Base-by-base conservation (phyloP, 2,329 filamentous ascomycete species). In the Geoglossum cookeanum region DNA sequence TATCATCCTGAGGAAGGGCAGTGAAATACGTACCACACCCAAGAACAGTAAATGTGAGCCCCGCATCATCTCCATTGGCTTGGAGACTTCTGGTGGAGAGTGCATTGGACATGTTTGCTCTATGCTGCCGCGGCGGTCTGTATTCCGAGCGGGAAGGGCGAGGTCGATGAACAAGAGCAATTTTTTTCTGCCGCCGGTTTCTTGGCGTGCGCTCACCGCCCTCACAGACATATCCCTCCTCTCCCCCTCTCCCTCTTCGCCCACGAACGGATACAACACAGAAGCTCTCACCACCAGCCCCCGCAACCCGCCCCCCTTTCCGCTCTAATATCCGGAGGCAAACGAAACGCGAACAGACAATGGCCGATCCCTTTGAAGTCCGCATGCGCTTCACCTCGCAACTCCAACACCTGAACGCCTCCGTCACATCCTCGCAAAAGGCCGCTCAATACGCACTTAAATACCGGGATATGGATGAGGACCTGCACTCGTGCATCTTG, bases 311-410 rank as follows among this genome's bases (percentile, higher is more conserved):
- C 22, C 22, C 22, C 22, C 22, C 22, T 22, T 22, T 22, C 22
- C 22, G 22, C 22, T 22, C 22, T 22, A 22, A 22, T 22, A 22
- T 22, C 22, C 22, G 22, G 22, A 22, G 22, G 22, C 22, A 22
- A 22, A 22, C 22, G 22, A 22, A 22, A 22, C 22, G 22, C 22
- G 22, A 22, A 22, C 17, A 49, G 3, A 53, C 35, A 53, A 84
- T 84, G 80, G 78, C 78, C 49, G 90, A 98, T 72, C 92, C 94
- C 4, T 98, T 98, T 70, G 92, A 97, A 75, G 91, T 97, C 64
- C 90, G 92, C 67, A 90, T 98, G 80, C 89, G 89, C 71, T 98
- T 98, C 75, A 96, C 88, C 56, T 79, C 79, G 56, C 86, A 92
- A 68, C 80, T 98, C 29, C 84, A 94, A 63, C 87, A 92, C 68